Conservation (phyloP, 2,329 filamentous ascomycete genomes). For the Cercospora sp. region DNA sequence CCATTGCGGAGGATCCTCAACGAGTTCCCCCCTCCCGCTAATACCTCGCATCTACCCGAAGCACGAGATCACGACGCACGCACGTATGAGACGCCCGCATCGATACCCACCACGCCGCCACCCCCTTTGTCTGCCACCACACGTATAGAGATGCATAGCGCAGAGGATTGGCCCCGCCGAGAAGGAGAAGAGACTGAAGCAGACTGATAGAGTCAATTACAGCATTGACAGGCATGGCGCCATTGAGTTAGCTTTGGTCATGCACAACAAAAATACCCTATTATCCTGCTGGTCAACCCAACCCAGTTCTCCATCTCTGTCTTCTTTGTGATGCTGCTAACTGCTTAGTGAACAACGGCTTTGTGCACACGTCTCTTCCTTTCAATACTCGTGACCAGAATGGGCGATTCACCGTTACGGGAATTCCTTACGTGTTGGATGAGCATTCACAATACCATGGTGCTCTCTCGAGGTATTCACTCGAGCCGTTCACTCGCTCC, state of each 20-base stretch:
- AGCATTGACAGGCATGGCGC: constrained; percentile 5
- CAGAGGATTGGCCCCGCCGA: constrained; percentile 6
- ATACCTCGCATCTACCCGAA: constrained; percentile 5
- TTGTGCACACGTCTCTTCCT: neutral
- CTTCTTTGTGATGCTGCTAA: neutral
- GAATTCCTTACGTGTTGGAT: neutral
- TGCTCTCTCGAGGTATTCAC: neutral
- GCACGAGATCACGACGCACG: constrained; percentile 16
- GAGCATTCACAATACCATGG: neutral
- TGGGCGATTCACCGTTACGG: neutral
- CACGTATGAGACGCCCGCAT: constrained; percentile 12
- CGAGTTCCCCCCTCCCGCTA: neutral
- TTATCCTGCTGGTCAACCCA: neutral
- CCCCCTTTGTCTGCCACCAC: constrained; percentile 16
- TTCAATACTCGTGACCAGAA: neutral
- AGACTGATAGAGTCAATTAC: constrained; percentile 13
- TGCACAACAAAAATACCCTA: neutral
- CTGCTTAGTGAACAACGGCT: neutral
- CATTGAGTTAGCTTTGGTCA: constrained; percentile 7
- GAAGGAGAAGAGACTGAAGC: constrained; percentile 11
- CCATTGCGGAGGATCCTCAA: neutral
- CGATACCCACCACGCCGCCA: constrained; percentile 14
- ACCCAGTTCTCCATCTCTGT: neutral
- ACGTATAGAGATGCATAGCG: constrained; percentile 9
- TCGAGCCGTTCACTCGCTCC: neutral